Conservation (phyloP, 345 rosid genomes). For the Ricinus communis region DNA sequence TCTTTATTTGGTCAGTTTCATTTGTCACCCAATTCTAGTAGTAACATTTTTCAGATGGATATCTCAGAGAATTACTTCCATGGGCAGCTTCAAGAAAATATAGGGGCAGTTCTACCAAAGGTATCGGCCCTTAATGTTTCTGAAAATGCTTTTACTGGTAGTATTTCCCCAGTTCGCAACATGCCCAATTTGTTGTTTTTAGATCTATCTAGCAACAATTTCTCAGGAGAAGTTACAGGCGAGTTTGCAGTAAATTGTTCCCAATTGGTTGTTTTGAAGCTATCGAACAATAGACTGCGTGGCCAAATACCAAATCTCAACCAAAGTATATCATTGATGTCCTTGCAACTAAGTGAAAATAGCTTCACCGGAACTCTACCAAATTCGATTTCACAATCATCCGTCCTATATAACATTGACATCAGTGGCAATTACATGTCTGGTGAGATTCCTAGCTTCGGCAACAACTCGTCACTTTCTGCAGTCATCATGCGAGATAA, state of each 20-base stretch:
- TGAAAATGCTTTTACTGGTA: background rate
- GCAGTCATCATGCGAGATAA: background rate
- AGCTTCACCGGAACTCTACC: too few species aligned
- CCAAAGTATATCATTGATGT: too few species aligned
- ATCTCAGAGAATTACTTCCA: constrained; percentile 1
- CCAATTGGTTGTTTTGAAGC: background rate
- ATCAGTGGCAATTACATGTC: too few species aligned
- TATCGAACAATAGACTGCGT: too few species aligned
- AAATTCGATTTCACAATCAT: too few species aligned
- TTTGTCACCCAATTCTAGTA: background rate
- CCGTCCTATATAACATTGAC: too few species aligned
- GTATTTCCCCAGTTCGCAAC: background rate
- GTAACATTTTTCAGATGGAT: background rate
- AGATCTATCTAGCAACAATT: background rate
- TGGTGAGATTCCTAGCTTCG: too few species aligned
- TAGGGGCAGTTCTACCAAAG: background rate
- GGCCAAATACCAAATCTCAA: too few species aligned
- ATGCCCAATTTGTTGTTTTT: background rate
- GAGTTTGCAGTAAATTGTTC: background rate
- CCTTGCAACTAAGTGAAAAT: too few species aligned
- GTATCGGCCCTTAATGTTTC: background rate
- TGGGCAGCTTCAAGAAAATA: background rate
- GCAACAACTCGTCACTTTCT: too few species aligned
- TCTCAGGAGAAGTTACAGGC: background rate
- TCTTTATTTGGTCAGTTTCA: background rate